Base-by-base conservation (phyloP, 257 asterid species). In the Plantago elongata region DNA sequence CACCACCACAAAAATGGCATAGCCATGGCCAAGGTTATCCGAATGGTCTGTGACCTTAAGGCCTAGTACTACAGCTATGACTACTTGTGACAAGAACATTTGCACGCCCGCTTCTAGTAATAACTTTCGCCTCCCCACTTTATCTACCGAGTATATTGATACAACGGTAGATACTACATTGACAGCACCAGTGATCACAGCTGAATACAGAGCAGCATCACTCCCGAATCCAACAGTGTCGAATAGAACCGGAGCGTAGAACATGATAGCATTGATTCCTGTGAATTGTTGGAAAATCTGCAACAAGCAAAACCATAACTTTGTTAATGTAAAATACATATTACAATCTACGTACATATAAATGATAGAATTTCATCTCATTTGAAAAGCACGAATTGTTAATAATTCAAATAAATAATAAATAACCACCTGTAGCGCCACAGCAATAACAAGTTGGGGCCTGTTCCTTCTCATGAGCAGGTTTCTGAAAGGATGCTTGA, bases 231-330 rank as follows among this genome's bases (percentile, higher is more conserved):
- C 98, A 2, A 91, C 82, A 0, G 98, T 91, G 71, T 57, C 15
- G 22, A 88, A 88, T 11, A 91, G 68, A 8, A 91, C 96, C 0
- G 98, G 96, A 9, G 96, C 94, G 14, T 91, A 91, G 68, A 88
- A 91, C 98, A 91, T 88, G 48, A 91, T 88, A 0, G 98, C 95
- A 11, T 91, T 91, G 73, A 91, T 91, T 14, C 98, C 96, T 0
- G 96, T 91, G 62, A 81, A 79, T 52, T 88, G 96, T 65, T 91
- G 96, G 79, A 91, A 91, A 10, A 88, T 54, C 98, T 87, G 88
- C 64, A 62, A 13, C 11, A 17, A 1, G 0, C 44, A 27, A 17
- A 29, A 15, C 30, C 30, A 15, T n/a, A 18, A 22, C 16, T 13
- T 37, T 56, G 42, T 47, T 17, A 9, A 45, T 2, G 1, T 15